Conservation (phyloP, 305 asterid species). For the Solanum hybrid region DNA sequence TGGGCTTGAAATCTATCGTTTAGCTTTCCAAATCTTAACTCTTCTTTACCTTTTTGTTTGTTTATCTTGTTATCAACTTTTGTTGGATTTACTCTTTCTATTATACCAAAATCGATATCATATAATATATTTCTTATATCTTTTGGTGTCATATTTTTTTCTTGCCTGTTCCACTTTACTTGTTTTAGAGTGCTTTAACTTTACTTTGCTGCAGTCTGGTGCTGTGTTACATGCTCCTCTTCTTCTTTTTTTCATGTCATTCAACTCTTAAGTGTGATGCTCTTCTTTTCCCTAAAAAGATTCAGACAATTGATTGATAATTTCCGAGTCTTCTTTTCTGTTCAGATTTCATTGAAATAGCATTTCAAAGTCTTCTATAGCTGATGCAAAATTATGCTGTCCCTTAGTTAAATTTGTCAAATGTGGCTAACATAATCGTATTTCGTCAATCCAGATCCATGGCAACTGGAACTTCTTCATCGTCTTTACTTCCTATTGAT, state of each 20-base stretch:
- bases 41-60: neutral
- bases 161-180: neutral
- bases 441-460: neutral
- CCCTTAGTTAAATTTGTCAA: neutral
- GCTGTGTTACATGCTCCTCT: neutral
- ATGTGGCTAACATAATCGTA: neutral
- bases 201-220: neutral
- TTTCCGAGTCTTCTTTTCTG: neutral
- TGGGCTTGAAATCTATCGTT: neutral
- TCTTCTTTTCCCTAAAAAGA: neutral
- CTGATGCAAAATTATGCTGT: neutral
- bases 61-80: neutral
- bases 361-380: neutral
- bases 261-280: neutral
- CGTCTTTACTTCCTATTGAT: slow-evolving; percentile 18
- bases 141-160: neutral
- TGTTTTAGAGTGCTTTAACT: neutral
- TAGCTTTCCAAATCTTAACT: neutral
- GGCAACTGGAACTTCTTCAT: slow-evolving; percentile 22
- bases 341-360: neutral
- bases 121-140: neutral
- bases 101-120: neutral
- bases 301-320: neutral
- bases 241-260: neutral
- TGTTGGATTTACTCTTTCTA: neutral